Evolutionary conservation across 192 early-diverging fungal genomes (phyloP).

Genomic region (Coemansia sp.): DNA sequence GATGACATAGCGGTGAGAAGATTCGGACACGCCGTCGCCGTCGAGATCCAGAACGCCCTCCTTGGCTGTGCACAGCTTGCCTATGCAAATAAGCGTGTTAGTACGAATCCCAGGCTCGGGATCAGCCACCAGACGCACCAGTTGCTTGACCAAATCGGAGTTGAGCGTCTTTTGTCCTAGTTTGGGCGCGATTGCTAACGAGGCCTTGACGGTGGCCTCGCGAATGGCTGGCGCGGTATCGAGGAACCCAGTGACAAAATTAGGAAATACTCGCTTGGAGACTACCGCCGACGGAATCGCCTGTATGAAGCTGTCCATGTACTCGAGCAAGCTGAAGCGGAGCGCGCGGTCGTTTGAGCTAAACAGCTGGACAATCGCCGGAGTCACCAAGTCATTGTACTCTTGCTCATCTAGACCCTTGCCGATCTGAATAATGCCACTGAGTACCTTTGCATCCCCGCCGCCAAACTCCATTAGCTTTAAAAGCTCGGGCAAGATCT

Average conservation of each 20-base stretch:
- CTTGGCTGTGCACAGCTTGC: conserved; percentile 77
- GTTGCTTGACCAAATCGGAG: conserved; percentile 78
- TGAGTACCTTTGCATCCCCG: conserved; percentile 68
- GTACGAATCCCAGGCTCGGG: conserved; percentile 94
- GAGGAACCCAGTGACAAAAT: conserved; percentile 83
- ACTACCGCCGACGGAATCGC: conserved; percentile 67
- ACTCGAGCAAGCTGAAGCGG: conserved; percentile 82
- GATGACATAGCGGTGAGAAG: conserved; percentile 75
- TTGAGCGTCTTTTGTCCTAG: conserved; percentile 55
- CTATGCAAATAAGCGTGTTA: conserved; percentile 93
- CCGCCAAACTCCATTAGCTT: conserved; percentile 80
- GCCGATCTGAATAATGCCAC: conserved; percentile 85
- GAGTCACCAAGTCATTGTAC: conserved; percentile 69
- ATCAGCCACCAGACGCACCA: conserved; percentile 89
- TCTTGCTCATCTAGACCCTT: conserved; percentile 67
- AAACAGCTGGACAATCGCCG: conserved; percentile 83
- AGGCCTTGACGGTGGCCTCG: conserved; percentile 86
- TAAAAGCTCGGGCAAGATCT: conserved; percentile 89
- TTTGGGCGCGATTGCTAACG: conserved; percentile 72
- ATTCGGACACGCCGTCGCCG: conserved; percentile 59
- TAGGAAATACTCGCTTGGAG: conserved; percentile 81
- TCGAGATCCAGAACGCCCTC: conserved; percentile 33
- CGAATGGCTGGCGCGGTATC: conserved; percentile 89
- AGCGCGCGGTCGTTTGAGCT: conserved; percentile 82
- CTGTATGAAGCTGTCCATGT: conserved; percentile 69